These are phyloP conservation scores for Blastocrithidia nonstop DNA, from an alignment of 208 protist genomes.

Conservation along the genomic window DNA sequence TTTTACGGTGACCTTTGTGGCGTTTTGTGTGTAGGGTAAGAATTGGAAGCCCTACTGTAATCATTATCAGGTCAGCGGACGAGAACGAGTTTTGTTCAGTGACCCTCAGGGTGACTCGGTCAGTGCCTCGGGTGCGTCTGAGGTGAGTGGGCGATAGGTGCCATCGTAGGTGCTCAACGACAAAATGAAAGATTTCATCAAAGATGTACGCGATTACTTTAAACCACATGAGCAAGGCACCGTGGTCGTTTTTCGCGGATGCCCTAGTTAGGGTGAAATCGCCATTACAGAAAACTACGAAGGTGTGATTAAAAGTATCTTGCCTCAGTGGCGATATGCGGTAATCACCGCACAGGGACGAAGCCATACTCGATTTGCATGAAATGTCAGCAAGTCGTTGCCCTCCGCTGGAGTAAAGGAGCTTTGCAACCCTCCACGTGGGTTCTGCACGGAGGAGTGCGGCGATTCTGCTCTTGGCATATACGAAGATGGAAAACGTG, in stretches of 20 bases:
- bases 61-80: constrained; percentile 28
- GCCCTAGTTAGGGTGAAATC: constrained; percentile 31
- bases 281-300: constrained; percentile 9
- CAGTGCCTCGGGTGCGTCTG: constrained; percentile 2
- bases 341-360: constrained; percentile 29
- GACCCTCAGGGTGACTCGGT: constrained; percentile 3
- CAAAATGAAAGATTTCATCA: constrained; percentile 20
- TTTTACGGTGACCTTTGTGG: constrained; percentile 26
- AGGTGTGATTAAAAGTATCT: constrained; percentile 9
- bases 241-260: constrained; percentile 24
- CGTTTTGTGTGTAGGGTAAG: constrained; percentile 20
- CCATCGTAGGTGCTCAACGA: constrained; percentile 25
- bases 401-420: background rate
- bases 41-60: constrained; percentile 32
- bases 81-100: constrained; percentile 9
- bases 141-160: constrained; percentile 3
- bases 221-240: constrained; percentile 6
- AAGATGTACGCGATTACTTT: constrained; percentile 15
- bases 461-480: background rate
- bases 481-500: background rate
- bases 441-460: constrained; percentile 15
- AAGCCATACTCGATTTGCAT: constrained; percentile 25
- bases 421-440: constrained; percentile 30
- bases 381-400: background rate
- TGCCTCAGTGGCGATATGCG: constrained; percentile 15